A percentile compares a stretch with the other conserved stretches of the same genome.
Evolutionary conservation across 2,329 filamentous ascomycete genomes (phyloP).

Genomic region (Cercospora canescens): DNA sequence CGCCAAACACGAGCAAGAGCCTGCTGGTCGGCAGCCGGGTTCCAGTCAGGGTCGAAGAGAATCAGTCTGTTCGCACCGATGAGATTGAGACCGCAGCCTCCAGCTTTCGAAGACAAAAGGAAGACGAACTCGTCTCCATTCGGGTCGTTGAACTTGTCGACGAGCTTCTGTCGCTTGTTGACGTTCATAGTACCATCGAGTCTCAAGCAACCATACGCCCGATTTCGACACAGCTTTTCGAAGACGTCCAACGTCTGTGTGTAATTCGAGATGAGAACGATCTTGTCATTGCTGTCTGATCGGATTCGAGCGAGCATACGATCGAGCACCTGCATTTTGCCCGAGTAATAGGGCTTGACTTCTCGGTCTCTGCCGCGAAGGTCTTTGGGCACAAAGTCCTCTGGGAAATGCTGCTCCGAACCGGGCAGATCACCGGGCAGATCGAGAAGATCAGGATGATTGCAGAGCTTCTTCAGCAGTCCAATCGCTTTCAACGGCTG

Average conservation of each 20-base stretch:
- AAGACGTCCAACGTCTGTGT: conserved; percentile 95
- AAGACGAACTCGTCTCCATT: conserved; percentile 90
- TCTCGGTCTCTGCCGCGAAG: conserved; percentile 86
- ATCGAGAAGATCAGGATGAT: conserved; percentile 90
- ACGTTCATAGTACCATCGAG: conserved; percentile 98
- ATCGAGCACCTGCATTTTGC: conserved; percentile 98
- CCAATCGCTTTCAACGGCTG: conserved; percentile 96
- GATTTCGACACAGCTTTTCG: conserved; percentile 81
- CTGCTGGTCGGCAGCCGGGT: conserved; percentile 95
- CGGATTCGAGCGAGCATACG: conserved; percentile 91
- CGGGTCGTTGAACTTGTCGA: conserved; percentile 96
- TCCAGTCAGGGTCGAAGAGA: conserved; percentile 94
- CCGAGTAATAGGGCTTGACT: conserved; percentile 92
- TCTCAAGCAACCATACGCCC: conserved; percentile 80
- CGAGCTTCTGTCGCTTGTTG: conserved; percentile 93
- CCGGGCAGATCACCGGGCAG: conserved; percentile 82
- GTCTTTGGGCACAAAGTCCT: conserved; percentile 87
- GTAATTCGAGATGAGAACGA: conserved; percentile 98
- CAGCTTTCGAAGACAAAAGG: conserved; percentile 93
- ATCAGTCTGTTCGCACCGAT: conserved; percentile 94
- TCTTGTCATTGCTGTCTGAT: conserved; percentile 97
- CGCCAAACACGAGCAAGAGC: conserved; percentile 96
- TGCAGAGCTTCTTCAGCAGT: conserved; percentile 96
- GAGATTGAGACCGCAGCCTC: conserved; percentile 92
- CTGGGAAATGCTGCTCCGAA: conserved; percentile 76